phyloP scores from a whole-genome alignment of 192 early-diverging fungal species.

The Mortierella claussenii region DNA sequence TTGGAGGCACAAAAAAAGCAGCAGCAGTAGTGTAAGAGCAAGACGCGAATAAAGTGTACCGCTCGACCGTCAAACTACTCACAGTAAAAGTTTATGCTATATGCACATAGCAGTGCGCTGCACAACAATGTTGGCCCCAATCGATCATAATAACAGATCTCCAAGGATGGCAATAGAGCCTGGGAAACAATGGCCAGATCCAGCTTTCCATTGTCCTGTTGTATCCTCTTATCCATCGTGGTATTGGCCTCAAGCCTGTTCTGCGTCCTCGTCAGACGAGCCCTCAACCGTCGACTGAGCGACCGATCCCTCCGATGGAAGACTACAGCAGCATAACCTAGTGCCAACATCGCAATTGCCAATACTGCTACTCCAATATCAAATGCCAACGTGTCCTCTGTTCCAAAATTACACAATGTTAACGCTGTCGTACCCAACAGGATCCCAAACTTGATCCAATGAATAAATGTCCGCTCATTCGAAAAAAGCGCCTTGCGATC shows the following conservation, averaged over 20 bases:
- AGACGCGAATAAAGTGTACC: too few relatives aligned
- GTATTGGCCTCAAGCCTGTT: too few relatives aligned
- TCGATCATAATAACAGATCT: conserved; percentile 76
- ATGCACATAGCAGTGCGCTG: conserved; percentile 66
- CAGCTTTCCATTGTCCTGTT: too few relatives aligned
- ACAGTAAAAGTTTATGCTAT: conserved; percentile 75
- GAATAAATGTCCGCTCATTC: conserved; percentile 88
- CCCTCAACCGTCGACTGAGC: conserved; percentile 13
- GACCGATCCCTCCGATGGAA: conserved; percentile 79
- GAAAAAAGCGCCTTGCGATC: conserved; percentile 91
- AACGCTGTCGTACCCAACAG: conserved; percentile 74
- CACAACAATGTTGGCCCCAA: conserved; percentile 77
- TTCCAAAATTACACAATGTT: conserved; percentile 78
- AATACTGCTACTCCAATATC: conserved; percentile 10
- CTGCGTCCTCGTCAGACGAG: too few relatives aligned
- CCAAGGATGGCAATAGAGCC: too few relatives aligned
- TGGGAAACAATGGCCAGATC: too few relatives aligned
- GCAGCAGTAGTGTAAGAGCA: too few relatives aligned
- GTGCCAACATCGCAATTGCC: conserved; percentile 48
- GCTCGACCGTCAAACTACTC: too few relatives aligned
- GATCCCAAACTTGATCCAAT: conserved; percentile 84
- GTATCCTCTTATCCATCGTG: too few relatives aligned
- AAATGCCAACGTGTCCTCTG: conserved; percentile 45
- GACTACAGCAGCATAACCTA: conserved; percentile 62
- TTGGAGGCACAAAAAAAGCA: too few relatives aligned